Evolutionary conservation across 805 yeast species (phyloP).

Genomic region (Pachysolen tannophilus): DNA sequence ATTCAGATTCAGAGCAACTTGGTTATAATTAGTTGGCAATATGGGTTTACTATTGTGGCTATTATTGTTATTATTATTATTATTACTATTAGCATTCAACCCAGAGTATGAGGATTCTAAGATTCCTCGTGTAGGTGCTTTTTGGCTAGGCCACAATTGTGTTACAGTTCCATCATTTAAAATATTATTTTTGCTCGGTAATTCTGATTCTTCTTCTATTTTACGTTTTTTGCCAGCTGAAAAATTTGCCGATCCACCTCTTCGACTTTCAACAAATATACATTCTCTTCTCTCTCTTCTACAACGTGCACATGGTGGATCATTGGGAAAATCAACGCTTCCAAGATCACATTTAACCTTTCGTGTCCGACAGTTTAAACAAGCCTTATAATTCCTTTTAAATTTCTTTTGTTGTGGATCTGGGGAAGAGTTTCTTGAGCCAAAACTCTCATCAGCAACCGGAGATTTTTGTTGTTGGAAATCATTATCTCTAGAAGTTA

Average conservation of each 20-base stretch:
- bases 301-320: conserved; percentile 84
- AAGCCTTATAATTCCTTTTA: conserved; percentile 72
- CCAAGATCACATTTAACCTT: conserved; percentile 88
- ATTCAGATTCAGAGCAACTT: neutral
- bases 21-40: neutral
- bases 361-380: conserved; percentile 75
- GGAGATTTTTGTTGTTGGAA: too few relatives aligned
- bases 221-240: conserved; percentile 10
- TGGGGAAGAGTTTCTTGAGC: too few relatives aligned
- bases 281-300: conserved; percentile 77
- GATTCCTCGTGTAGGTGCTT: neutral
- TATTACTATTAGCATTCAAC: too few relatives aligned
- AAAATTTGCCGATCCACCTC: conserved; percentile 12
- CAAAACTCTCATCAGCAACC: too few relatives aligned
- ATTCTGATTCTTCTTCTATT: conserved; percentile 6
- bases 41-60: too few relatives aligned
- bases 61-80: neutral
- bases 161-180: conserved; percentile 6
- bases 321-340: conserved; percentile 57
- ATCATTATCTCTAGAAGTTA: too few relatives aligned
- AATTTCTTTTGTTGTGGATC: too few relatives aligned
- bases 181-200: conserved; percentile 1
- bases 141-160: conserved; percentile 8
- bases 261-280: conserved; percentile 38
- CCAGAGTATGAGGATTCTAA: too few relatives aligned